Percentiles rank a stretch among this genome's conserved stretches.
phyloP scores from a whole-genome alignment of 768 basidiomycete species.

The Boletus vinaceobasis region DNA sequence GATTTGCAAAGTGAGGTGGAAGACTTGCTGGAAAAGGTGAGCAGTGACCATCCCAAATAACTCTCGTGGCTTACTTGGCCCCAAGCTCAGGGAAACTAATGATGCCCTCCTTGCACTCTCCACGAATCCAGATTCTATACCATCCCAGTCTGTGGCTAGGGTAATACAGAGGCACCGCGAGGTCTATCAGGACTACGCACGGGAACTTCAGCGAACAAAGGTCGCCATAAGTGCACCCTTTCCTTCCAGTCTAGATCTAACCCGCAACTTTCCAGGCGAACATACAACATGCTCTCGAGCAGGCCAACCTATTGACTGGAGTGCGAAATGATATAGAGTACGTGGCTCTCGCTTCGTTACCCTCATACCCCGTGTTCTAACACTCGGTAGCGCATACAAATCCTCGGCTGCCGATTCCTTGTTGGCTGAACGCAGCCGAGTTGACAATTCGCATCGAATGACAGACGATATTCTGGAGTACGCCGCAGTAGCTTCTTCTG shows the following conservation, averaged over 20 bases:
- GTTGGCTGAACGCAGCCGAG: constrained; percentile 80
- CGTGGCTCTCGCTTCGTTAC: constrained; percentile 21
- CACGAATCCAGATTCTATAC: constrained; percentile 55
- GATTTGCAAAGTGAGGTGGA: constrained; percentile 86
- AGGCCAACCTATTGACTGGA: constrained; percentile 82
- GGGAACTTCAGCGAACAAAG: constrained; percentile 86
- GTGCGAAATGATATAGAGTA: constrained; percentile 97
- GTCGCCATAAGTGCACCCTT: constrained; percentile 35
- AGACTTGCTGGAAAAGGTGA: constrained; percentile 81
- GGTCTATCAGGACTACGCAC: constrained; percentile 80
- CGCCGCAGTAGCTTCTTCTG: constrained; percentile 24
- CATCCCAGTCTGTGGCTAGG: constrained; percentile 82
- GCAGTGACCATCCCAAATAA: constrained; percentile 13
- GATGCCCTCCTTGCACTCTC: constrained; percentile 71
- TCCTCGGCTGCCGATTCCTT: constrained; percentile 84
- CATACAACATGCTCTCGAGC: constrained; percentile 77
- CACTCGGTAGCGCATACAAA: constrained; percentile 72
- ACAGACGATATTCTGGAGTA: constrained; percentile 88
- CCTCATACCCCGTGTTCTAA: neutral
- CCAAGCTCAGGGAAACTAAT: constrained; percentile 82
- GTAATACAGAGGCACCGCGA: constrained; percentile 90
- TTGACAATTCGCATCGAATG: constrained; percentile 94
- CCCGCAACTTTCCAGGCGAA: constrained; percentile 53
- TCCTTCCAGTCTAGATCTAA: neutral
- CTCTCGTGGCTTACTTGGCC: constrained; percentile 8